A percentile compares a stretch with the other conserved stretches of the same genome.
Evolutionary conservation across 495 filamentous ascomycete genomes (phyloP).

Genomic region (Oidiodendron maius): DNA sequence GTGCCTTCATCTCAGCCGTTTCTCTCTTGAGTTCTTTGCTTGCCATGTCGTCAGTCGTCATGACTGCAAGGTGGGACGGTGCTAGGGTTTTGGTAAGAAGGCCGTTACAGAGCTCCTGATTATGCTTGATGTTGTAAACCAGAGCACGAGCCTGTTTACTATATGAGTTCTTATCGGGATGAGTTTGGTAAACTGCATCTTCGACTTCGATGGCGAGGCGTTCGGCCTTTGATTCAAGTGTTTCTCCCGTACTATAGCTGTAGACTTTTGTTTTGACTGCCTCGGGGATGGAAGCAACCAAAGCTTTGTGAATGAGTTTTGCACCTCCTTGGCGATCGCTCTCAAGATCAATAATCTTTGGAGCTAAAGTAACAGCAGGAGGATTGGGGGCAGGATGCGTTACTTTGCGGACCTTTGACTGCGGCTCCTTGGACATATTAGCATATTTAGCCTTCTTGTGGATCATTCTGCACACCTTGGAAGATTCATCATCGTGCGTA

Average conservation of each 20-base stretch:
- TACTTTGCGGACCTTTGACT: constrained; percentile 47
- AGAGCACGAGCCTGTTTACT: constrained; percentile 48
- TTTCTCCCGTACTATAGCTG: constrained; percentile 27
- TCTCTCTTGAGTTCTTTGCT: constrained; percentile 82
- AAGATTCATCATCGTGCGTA: constrained; percentile 31
- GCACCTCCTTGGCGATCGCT: constrained; percentile 35
- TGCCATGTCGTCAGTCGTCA: constrained; percentile 84
- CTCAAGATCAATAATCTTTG: constrained; percentile 31
- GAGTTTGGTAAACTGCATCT: constrained; percentile 43
- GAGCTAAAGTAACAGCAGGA: constrained; percentile 21
- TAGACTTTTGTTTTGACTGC: constrained; percentile 38
- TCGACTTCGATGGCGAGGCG: constrained; percentile 64
- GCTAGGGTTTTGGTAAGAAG: constrained; percentile 65
- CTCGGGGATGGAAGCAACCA: constrained; percentile 30
- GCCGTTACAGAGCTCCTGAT: constrained; percentile 68
- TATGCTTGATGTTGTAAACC: constrained; percentile 78
- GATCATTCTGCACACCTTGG: constrained; percentile 28
- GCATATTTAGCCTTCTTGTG: constrained; percentile 1
- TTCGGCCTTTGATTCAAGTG: constrained; percentile 33
- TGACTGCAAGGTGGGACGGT: constrained; percentile 66
- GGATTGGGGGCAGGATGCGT: constrained; percentile 30
- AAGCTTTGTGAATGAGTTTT: constrained; percentile 35
- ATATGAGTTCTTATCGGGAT: constrained; percentile 35
- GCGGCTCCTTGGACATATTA: constrained; percentile 27
- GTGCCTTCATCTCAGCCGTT: constrained; percentile 62